Conservation (phyloP, 148 eudicot genomes). For the Chenopodium formosanum region DNA sequence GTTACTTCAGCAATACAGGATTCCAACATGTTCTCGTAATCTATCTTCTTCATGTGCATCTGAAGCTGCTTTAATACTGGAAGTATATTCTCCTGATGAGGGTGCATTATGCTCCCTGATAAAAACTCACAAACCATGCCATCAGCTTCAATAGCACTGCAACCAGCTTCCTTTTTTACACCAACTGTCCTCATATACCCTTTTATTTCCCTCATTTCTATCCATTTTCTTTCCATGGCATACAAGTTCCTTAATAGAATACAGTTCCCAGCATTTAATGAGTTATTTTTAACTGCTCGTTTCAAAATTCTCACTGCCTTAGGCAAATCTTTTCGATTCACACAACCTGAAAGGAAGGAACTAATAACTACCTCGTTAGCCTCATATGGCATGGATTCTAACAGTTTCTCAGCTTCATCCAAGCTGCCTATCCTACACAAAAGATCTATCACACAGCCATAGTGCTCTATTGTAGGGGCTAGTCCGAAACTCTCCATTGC, state of each 20-base stretch:
- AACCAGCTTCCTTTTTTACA: conserved; percentile 76
- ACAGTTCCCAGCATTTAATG: conserved; percentile 56
- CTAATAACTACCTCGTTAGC: conserved; percentile 70
- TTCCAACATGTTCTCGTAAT: conserved; percentile 9
- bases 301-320: conserved; percentile 62
- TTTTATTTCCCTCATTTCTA: conserved; percentile 59
- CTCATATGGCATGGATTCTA: conserved; percentile 72
- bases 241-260: conserved; percentile 66
- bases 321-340: conserved; percentile 44
- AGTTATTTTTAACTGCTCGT: conserved; percentile 44
- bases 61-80: conserved; percentile 32
- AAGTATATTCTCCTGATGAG: conserved; percentile 38
- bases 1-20: neutral
- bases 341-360: conserved; percentile 76
- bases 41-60: conserved; percentile 45
- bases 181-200: conserved; percentile 52
- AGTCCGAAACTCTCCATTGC: conserved; percentile 50
- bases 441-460: conserved; percentile 78
- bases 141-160: conserved; percentile 63
- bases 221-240: conserved; percentile 70
- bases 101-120: conserved; percentile 56
- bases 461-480: conserved; percentile 66
- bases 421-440: conserved; percentile 65
- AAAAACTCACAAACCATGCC: conserved; percentile 59
- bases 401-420: conserved; percentile 73